A percentile compares a stretch with the other conserved stretches of the same genome.
Evolutionary conservation across 2,329 filamentous ascomycete species (phyloP).

Genomic region (Aspergillus fijiensis): DNA sequence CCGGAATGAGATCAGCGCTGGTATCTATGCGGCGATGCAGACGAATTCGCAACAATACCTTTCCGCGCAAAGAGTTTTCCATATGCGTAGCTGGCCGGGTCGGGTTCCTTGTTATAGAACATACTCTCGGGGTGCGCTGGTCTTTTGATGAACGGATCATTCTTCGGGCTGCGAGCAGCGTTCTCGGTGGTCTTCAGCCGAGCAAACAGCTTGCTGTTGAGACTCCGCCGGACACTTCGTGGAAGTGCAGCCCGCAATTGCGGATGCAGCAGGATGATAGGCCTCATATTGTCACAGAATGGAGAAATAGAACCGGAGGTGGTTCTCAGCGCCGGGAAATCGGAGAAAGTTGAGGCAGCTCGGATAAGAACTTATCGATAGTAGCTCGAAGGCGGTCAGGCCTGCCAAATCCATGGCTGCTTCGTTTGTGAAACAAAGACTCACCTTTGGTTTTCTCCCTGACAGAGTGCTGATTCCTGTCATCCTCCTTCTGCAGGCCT

Average conservation of each 20-base stretch:
- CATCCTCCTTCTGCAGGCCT: no score
- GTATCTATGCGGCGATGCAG: background rate
- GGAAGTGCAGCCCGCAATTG: conserved; percentile 31
- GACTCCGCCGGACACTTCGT: conserved; percentile 25
- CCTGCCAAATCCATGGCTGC: background rate
- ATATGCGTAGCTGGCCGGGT: conserved; percentile 18
- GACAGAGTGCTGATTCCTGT: no score
- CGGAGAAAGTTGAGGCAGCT: background rate
- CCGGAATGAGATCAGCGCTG: conserved; percentile 9
- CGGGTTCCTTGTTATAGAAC: conserved; percentile 14
- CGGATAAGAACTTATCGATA: background rate
- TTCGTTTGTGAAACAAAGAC: background rate
- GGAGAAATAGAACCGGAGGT: no score
- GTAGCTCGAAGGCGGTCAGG: background rate
- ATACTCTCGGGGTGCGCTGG: conserved; percentile 6
- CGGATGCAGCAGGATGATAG: conserved; percentile 29
- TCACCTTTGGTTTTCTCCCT: no score
- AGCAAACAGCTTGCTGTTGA: conserved; percentile 27
- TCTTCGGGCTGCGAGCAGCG: conserved; percentile 24
- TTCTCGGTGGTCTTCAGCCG: conserved; percentile 33
- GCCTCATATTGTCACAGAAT: conserved; percentile 21
- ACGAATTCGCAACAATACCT: conserved; percentile 23
- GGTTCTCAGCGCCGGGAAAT: background rate
- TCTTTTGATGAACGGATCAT: conserved; percentile 19
- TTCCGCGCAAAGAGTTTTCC: conserved; percentile 28